Base-by-base conservation (phyloP, 805 yeast genomes). In the Starmerella gropengiesseri region DNA sequence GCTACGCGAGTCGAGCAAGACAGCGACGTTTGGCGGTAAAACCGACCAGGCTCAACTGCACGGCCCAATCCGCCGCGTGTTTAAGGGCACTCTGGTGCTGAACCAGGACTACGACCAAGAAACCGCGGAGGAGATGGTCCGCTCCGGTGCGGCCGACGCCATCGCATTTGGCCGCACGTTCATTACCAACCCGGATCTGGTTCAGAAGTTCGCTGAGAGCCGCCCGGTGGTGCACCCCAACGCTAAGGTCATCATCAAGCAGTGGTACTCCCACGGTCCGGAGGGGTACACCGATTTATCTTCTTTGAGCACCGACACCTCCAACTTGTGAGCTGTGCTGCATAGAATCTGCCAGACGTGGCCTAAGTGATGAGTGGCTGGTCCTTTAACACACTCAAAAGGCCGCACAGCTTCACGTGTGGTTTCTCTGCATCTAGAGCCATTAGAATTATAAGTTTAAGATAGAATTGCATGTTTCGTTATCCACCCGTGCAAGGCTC, bases 181-280 rank as follows among this genome's bases (percentile, higher is more conserved):
- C 55, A 66, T 71, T 37, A 56, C 76, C 25, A 75, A 74, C 60
- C 78, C 80, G 2, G 81, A 75, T 54, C 55, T 75, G 26, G 69
- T 66, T 17, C 52, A 60, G 16, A 60, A 75, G 48, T 41, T 74
- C 30, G 59, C 63, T 46, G 56, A 68, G 29, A 68, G 66, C 30
- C 40, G 56, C 33, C 67, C 68, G 33, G 54, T 71, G 47, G 61
- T 60, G 44, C 49, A 58, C 30, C 7, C n/a, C 21, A 72, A 72
- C 49, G 73, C 72, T 51, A 65, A 73, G 52, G 61, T 76, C 53
- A n/a, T n/a, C n/a, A n/a, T n/a, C n/a, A 45, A 49, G 14, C 62
- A 68, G 9, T 75, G 73, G 57, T 75, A 73, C 51, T 48, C 57
- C 13, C 53, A 55, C 18, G 60, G 56, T 23, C 60, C 58, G 14